Conservation (phyloP, 2,329 filamentous ascomycete genomes). For the Spiromastix sp. region DNA sequence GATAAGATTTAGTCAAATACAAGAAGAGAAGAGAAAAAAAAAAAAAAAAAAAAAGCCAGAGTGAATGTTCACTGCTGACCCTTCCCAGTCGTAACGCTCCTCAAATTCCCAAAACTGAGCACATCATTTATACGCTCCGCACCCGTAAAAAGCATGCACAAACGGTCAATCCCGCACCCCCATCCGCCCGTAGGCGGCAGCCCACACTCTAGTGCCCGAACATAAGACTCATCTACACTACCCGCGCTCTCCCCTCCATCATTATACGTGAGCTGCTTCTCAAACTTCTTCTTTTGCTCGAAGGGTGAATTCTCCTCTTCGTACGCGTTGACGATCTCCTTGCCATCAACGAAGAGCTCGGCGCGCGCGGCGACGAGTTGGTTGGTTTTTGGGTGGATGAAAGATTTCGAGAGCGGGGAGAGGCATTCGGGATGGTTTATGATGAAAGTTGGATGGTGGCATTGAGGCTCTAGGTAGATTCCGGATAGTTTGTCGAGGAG, state of each 20-base stretch:
- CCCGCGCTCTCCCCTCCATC: slow-evolving; percentile 38
- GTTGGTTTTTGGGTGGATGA: slow-evolving; percentile 53
- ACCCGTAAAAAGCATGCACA: slow-evolving; percentile 84
- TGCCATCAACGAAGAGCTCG: slow-evolving; percentile 70
- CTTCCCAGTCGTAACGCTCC: slow-evolving; percentile 39
- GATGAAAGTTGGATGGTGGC: slow-evolving; percentile 68
- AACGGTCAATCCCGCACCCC: slow-evolving; percentile 84
- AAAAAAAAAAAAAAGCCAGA: too few relatives aligned
- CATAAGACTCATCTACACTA: slow-evolving; percentile 65
- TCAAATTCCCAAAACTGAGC: slow-evolving; percentile 76
- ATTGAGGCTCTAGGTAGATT: slow-evolving; percentile 67
- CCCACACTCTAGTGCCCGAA: slow-evolving; percentile 75
- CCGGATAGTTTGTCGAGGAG: slow-evolving; percentile 75
- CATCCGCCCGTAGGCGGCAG: slow-evolving; percentile 94
- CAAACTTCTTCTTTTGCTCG: slow-evolving; percentile 75
- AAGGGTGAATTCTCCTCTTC: slow-evolving; percentile 94
- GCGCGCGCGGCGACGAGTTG: slow-evolving; percentile 72
- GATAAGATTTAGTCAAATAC: too few relatives aligned
- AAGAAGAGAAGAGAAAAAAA: too few relatives aligned
- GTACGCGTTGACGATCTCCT: slow-evolving; percentile 91
- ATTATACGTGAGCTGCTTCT: slow-evolving; percentile 43
- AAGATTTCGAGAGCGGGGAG: slow-evolving; percentile 84
- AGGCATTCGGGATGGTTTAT: slow-evolving; percentile 82
- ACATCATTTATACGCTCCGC: slow-evolving; percentile 73
- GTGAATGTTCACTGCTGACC: too few relatives aligned